These are phyloP conservation scores for Leptosphaerulina australis DNA, from an alignment of 2,329 filamentous ascomycete genomes.

Conservation along the genomic window DNA sequence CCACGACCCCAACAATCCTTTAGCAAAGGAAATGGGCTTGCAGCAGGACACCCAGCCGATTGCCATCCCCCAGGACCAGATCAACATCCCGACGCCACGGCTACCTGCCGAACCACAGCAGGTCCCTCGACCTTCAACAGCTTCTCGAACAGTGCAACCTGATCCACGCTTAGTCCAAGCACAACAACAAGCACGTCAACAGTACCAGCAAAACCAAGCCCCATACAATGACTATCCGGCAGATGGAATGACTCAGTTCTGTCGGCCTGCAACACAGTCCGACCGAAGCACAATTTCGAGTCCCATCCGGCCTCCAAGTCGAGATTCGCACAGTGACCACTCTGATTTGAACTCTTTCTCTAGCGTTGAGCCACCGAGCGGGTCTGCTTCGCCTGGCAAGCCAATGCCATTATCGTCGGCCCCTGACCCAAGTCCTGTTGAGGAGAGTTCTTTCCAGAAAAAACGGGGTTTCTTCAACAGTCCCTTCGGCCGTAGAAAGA, in stretches of 20 bases:
- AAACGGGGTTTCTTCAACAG: slow-evolving; percentile 91
- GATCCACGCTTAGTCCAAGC: slow-evolving; percentile 46
- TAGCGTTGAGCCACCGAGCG: slow-evolving; percentile 78
- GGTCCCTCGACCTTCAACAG: slow-evolving; percentile 13
- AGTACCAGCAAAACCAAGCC: slow-evolving; percentile 62
- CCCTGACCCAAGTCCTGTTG: slow-evolving; percentile 31
- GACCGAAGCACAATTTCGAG: slow-evolving; percentile 72
- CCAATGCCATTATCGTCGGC: slow-evolving; percentile 36
- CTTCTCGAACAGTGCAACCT: slow-evolving; percentile 36
- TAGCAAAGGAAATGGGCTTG: slow-evolving; percentile 73
- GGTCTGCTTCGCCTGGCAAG: slow-evolving; percentile 76
- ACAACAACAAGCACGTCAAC: slow-evolving; percentile 47
- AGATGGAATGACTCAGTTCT: slow-evolving; percentile 98
- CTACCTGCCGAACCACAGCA: slow-evolving; percentile 13
- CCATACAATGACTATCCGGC: slow-evolving; percentile 93
- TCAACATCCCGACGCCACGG: slow-evolving; percentile 15
- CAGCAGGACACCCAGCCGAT: slow-evolving; percentile 42
- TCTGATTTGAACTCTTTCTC: slow-evolving; percentile 89
- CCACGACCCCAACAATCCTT: slow-evolving; percentile 78
- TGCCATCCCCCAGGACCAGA: slow-evolving; percentile 28
- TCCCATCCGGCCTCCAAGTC: slow-evolving; percentile 76
- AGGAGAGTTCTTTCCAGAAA: slow-evolving; percentile 62
- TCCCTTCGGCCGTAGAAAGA: slow-evolving; percentile 87
- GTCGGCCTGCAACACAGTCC: slow-evolving; percentile 75
- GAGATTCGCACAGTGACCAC: slow-evolving; percentile 88